Percentiles rank a stretch among this genome's conserved stretches.
These are phyloP conservation scores for Tetrahymena thermophila DNA, from an alignment of 73 alveolate genomes.

Conservation along the genomic window DNA sequence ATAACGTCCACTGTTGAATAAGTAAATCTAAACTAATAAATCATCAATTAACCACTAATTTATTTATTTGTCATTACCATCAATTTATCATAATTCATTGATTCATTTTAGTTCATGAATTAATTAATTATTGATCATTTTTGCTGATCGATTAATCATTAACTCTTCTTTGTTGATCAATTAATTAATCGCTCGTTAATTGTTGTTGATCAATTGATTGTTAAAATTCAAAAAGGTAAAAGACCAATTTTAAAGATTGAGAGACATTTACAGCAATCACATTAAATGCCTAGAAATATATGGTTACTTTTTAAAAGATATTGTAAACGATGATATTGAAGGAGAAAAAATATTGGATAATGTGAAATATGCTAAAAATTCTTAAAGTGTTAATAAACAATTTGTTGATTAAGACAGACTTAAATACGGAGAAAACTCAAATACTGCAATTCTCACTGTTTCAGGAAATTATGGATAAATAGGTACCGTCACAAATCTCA, in stretches of 20 bases:
- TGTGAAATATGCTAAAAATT: constrained; percentile 5
- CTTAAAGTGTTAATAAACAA: neutral
- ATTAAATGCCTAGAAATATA: constrained; percentile 19
- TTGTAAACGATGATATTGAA: constrained; percentile 13
- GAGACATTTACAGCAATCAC: constrained; percentile 20
- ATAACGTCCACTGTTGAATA: constrained; percentile 23
- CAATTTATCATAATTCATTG: no score
- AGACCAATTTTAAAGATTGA: constrained; percentile 12
- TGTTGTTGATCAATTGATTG: no score
- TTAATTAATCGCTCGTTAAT: no score
- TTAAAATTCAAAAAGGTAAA: neutral
- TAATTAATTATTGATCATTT: no score
- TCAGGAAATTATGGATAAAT: constrained; percentile 18
- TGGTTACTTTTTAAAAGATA: constrained; percentile 30
- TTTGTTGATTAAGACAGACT: constrained; percentile 10
- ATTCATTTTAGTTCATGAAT: no score
- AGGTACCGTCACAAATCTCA: constrained; percentile 2
- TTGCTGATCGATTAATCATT: no score
- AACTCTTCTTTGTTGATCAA: no score
- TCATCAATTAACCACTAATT: no score
- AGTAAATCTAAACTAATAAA: neutral
- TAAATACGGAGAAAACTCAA: constrained; percentile 28
- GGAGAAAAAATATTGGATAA: constrained; percentile 23
- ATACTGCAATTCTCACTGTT: constrained; percentile 20
- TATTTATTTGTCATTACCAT: no score